phyloP scores from a whole-genome alignment of 2,329 filamentous ascomycete genomes.

The Alternaria sp. region DNA sequence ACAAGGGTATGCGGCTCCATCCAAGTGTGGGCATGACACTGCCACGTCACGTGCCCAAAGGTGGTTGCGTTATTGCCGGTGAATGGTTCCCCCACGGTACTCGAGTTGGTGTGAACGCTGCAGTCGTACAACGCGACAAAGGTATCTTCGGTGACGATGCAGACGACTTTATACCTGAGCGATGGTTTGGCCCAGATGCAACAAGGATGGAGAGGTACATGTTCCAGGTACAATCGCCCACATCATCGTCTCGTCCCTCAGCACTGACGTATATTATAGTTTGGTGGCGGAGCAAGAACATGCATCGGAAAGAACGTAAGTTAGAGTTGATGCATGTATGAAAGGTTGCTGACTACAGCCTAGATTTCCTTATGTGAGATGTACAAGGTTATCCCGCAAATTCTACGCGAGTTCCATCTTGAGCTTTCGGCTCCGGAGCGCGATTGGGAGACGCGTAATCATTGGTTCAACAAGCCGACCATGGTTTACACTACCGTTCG shows the following conservation, averaged over 20 bases:
- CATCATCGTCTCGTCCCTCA: neutral
- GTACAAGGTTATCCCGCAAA: constrained; percentile 17
- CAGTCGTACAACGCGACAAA: constrained; percentile 72
- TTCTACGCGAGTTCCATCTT: constrained; percentile 17
- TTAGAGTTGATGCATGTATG: neutral
- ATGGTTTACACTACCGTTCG: constrained; percentile 2
- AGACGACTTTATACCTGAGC: constrained; percentile 71
- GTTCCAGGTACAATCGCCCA: neutral
- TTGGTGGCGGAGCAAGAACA: constrained; percentile 7
- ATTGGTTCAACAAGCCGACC: constrained; percentile 23
- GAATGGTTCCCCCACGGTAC: constrained; percentile 70
- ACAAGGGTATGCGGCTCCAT: constrained; percentile 78
- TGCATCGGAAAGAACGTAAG: constrained; percentile 15
- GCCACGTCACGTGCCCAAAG: constrained; percentile 72
- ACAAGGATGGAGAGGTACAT: constrained; percentile 67
- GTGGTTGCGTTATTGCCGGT: constrained; percentile 69
- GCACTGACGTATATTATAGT: neutral
- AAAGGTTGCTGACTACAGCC: neutral
- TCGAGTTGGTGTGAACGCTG: constrained; percentile 75
- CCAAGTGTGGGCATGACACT: constrained; percentile 75
- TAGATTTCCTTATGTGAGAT: constrained; percentile 20
- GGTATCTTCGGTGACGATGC: constrained; percentile 73
- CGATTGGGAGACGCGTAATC: constrained; percentile 18
- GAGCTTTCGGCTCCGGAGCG: constrained; percentile 8
- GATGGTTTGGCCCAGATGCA: constrained; percentile 65